These are phyloP conservation scores for Scalesia atractyloides DNA, from an alignment of 129 eudicot genomes.

Conservation along the genomic window DNA sequence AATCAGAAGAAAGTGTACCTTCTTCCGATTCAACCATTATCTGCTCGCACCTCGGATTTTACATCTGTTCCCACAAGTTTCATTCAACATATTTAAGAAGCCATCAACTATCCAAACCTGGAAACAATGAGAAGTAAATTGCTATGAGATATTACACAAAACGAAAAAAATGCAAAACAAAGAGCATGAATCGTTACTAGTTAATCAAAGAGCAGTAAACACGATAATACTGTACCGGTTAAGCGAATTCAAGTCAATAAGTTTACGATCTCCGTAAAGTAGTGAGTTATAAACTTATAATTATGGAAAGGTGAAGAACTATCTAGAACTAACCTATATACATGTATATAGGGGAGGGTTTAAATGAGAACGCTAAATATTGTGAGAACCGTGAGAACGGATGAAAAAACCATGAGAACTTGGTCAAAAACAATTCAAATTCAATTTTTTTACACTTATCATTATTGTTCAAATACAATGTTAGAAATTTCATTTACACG, in stretches of 20 bases:
- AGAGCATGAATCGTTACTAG: background rate
- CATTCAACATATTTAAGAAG: background rate
- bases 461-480: too few relatives aligned
- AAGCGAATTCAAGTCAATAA: slow-evolving; percentile 3
- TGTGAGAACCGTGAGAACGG: too few relatives aligned
- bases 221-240: background rate
- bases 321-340: background rate
- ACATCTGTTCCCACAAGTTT: background rate
- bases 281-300: background rate
- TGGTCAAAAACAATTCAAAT: too few relatives aligned
- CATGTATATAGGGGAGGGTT: too few relatives aligned
- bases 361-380: too few relatives aligned
- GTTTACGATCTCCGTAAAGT: background rate
- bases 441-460: too few relatives aligned
- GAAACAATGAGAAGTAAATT: slow-evolving; percentile 9
- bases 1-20: slow-evolving; percentile 6
- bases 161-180: background rate
- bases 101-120: background rate
- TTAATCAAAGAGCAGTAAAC: background rate
- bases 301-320: background rate
- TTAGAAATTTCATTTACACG: too few relatives aligned
- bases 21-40: slow-evolving; percentile 23
- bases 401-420: too few relatives aligned
- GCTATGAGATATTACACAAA: background rate
- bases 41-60: slow-evolving; percentile 1